Conservation (phyloP, 2,329 filamentous ascomycete genomes). For the Blastomyces emzantsi region DNA sequence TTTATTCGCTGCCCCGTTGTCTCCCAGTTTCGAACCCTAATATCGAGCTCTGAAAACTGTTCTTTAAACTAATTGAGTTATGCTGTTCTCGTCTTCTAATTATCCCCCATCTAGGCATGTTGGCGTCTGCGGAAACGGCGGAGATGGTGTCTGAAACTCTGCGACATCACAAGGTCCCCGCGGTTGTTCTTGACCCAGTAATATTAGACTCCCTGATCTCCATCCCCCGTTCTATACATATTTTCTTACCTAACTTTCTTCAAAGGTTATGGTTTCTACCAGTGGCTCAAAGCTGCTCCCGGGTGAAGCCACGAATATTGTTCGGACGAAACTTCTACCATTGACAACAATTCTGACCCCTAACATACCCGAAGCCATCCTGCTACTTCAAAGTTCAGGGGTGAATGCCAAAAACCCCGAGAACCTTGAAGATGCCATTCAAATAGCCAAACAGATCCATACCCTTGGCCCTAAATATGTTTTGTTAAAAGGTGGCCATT, state of each 20-base stretch:
- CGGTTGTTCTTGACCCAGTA: constrained; percentile 68
- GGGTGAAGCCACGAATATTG: constrained; percentile 32
- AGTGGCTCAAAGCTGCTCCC: constrained; percentile 41
- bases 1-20: neutral
- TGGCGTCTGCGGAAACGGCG: constrained; percentile 64
- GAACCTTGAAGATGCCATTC: constrained; percentile 57
- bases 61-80: neutral
- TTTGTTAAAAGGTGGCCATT: constrained; percentile 81
- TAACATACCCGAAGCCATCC: constrained; percentile 41
- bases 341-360: constrained; percentile 40
- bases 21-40: neutral
- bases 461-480: constrained; percentile 67
- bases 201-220: constrained; percentile 15
- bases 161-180: constrained; percentile 47
- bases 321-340: constrained; percentile 36
- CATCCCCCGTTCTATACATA: neutral
- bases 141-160: constrained; percentile 58
- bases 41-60: neutral
- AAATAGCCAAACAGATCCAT: constrained; percentile 57
- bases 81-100: neutral
- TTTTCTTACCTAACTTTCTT: constrained; percentile 13
- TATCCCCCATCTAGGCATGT: constrained; percentile 55
- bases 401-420: constrained; percentile 38
- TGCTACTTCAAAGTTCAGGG: constrained; percentile 37
- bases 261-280: constrained; percentile 71